These are phyloP conservation scores for Cardamine occulta DNA, from an alignment of 345 rosid genomes.

Conservation along the genomic window DNA sequence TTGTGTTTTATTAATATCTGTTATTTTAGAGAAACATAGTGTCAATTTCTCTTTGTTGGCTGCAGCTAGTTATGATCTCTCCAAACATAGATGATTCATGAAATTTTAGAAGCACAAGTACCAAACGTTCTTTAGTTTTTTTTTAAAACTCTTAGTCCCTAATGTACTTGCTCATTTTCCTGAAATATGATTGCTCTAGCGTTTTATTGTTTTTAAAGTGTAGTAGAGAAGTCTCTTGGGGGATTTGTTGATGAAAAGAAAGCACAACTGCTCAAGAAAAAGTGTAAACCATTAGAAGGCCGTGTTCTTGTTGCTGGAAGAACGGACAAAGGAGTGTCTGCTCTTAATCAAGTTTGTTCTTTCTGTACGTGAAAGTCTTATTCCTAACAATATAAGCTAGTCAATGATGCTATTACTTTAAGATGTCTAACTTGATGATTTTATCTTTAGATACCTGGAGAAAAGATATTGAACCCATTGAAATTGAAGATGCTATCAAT, in stretches of 20 bases:
- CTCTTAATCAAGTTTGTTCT: slow-evolving; percentile 93
- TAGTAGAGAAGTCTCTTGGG: slow-evolving; percentile 83
- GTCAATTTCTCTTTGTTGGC: background rate
- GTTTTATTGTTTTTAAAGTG: slow-evolving; percentile 50
- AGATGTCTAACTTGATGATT: slow-evolving; percentile 1
- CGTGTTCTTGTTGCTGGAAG: slow-evolving; percentile 88
- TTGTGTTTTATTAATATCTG: background rate
- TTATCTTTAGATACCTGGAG: slow-evolving; percentile 84
- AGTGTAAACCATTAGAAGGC: slow-evolving; percentile 82
- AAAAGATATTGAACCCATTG: slow-evolving; percentile 63
- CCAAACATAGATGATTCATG: background rate
- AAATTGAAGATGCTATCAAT: slow-evolving; percentile 69
- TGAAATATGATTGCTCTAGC: slow-evolving; percentile 3
- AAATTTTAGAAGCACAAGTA: slow-evolving; percentile 5
- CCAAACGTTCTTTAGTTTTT: background rate
- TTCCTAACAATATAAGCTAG: slow-evolving; percentile 12
- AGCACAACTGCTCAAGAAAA: slow-evolving; percentile 73
- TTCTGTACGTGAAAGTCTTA: slow-evolving; percentile 66
- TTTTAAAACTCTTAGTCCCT: background rate
- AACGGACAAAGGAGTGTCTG: slow-evolving; percentile 97
- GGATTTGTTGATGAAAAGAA: slow-evolving; percentile 85
- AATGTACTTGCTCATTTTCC: slow-evolving; percentile 2
- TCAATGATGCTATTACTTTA: background rate
- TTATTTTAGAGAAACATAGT: background rate
- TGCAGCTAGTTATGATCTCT: background rate